These are phyloP conservation scores for Glaciozyma martinii DNA, from an alignment of 768 basidiomycete genomes.

Conservation along the genomic window DNA sequence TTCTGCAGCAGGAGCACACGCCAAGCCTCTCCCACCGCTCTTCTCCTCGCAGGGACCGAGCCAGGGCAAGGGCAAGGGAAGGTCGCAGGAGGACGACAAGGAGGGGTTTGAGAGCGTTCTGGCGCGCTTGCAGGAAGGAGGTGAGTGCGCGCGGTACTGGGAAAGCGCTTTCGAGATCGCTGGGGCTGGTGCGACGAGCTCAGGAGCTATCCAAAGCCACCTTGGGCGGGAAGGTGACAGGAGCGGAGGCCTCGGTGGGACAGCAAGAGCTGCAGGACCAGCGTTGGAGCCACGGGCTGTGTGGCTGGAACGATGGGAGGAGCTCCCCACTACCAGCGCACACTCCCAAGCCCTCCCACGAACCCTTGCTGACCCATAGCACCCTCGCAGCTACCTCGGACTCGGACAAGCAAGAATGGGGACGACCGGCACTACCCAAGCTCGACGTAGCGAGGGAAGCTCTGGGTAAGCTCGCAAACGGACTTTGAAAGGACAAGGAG, in stretches of 20 bases:
- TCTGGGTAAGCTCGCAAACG: slow-evolving; percentile 15
- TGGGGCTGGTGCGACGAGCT: too few relatives aligned
- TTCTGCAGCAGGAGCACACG: slow-evolving; percentile 25
- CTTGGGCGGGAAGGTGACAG: too few relatives aligned
- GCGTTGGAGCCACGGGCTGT: too few relatives aligned
- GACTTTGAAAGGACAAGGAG: neutral
- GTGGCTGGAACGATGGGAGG: too few relatives aligned
- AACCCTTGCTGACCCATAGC: neutral
- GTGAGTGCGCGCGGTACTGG: neutral
- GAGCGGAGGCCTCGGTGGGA: too few relatives aligned
- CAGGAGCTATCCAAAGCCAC: too few relatives aligned
- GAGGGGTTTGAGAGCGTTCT: slow-evolving; percentile 28
- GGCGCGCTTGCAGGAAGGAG: slow-evolving; percentile 21
- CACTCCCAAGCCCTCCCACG: too few relatives aligned
- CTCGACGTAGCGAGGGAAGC: slow-evolving; percentile 21
- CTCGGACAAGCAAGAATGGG: slow-evolving; percentile 19
- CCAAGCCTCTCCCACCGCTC: slow-evolving; percentile 25
- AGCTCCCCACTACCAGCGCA: too few relatives aligned
- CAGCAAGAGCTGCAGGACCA: too few relatives aligned
- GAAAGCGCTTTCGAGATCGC: too few relatives aligned
- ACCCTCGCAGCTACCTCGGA: slow-evolving; percentile 9
- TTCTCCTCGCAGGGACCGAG: slow-evolving; percentile 11
- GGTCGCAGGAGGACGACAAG: slow-evolving; percentile 7
- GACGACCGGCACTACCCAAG: slow-evolving; percentile 11
- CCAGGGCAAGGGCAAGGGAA: slow-evolving; percentile 11